Percentiles rank a stretch among this genome's conserved stretches.
Evolutionary conservation across 805 yeast species (phyloP).

Genomic region (Yamadazyma ubonensis): DNA sequence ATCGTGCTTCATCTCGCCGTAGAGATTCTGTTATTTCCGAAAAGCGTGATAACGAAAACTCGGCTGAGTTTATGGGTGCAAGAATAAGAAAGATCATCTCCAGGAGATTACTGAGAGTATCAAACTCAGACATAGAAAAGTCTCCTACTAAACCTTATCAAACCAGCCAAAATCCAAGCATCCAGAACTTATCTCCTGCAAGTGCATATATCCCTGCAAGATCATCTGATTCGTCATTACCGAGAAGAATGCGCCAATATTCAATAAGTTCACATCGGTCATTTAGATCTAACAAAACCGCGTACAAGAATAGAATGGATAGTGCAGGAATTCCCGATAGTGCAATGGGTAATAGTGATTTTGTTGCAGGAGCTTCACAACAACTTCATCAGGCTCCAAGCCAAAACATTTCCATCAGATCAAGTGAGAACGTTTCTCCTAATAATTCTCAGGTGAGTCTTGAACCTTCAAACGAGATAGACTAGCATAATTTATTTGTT

Average conservation of each 20-base stretch:
- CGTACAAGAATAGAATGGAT: conserved; percentile 13
- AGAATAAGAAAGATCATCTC: conserved; percentile 12
- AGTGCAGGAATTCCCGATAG: conserved; percentile 17
- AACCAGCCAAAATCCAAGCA: neutral
- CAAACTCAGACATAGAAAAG: conserved; percentile 4
- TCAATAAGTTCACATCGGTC: conserved; percentile 14
- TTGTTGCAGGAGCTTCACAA: conserved; percentile 18
- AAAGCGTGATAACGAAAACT: neutral
- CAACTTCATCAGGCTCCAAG: neutral
- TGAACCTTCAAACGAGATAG: neutral
- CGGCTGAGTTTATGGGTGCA: conserved; percentile 13
- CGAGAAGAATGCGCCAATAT: conserved; percentile 8
- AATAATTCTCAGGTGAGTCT: neutral
- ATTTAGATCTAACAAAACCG: conserved; percentile 7
- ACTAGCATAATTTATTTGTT: neutral
- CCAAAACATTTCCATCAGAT: neutral
- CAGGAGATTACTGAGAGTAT: conserved; percentile 5
- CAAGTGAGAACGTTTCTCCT: conserved; percentile 4
- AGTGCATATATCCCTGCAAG: neutral
- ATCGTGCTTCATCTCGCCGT: conserved; percentile 13
- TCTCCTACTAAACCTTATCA: neutral
- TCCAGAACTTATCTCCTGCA: neutral
- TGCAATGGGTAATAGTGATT: conserved; percentile 18
- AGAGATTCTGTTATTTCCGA: neutral
- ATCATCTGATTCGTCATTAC: neutral